phyloP scores from a whole-genome alignment of 2,329 filamentous ascomycete genomes.

The Claviceps digitariae region DNA sequence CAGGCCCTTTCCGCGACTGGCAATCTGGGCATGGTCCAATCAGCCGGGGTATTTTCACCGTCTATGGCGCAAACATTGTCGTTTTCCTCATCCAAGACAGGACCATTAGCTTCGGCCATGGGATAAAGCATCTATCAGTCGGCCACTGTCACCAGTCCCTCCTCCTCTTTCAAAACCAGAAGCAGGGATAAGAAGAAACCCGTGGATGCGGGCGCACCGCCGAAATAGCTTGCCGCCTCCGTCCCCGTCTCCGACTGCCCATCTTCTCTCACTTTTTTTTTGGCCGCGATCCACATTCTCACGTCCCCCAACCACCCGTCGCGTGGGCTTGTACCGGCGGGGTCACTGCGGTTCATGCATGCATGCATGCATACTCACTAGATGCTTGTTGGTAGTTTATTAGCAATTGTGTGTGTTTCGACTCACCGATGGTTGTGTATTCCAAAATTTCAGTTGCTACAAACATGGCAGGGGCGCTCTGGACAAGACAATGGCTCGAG shows the following conservation, averaged over 20 bases:
- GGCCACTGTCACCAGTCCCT: constrained; percentile 4
- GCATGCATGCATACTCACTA: constrained; percentile 5
- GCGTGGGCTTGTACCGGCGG: constrained; percentile 3
- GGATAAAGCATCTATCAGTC: constrained; percentile 6
- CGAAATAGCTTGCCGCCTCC: background rate
- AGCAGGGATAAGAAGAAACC: background rate
- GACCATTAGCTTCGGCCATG: constrained; percentile 5
- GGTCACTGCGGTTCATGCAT: constrained; percentile 7
- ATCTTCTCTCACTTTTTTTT: background rate
- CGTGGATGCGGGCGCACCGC: background rate
- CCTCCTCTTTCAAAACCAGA: background rate
- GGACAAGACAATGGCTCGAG: constrained; percentile 7
- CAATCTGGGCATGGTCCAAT: constrained; percentile 9
- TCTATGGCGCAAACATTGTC: constrained; percentile 5
- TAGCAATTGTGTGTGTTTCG: background rate
- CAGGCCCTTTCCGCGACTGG: constrained; percentile 5
- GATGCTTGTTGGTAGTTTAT: background rate
- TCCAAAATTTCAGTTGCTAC: background rate
- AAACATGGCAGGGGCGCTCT: background rate
- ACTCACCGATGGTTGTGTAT: constrained; percentile 5
- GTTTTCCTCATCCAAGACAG: constrained; percentile 1
- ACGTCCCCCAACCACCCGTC: constrained; percentile 1
- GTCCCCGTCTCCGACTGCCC: background rate
- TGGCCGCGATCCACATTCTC: constrained; percentile 1
- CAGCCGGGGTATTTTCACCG: constrained; percentile 13